A percentile compares a stretch with the other conserved stretches of the same genome.
Conservation (phyloP, 1,284 basidiomycete genomes). For the Puccinia triticina region DNA sequence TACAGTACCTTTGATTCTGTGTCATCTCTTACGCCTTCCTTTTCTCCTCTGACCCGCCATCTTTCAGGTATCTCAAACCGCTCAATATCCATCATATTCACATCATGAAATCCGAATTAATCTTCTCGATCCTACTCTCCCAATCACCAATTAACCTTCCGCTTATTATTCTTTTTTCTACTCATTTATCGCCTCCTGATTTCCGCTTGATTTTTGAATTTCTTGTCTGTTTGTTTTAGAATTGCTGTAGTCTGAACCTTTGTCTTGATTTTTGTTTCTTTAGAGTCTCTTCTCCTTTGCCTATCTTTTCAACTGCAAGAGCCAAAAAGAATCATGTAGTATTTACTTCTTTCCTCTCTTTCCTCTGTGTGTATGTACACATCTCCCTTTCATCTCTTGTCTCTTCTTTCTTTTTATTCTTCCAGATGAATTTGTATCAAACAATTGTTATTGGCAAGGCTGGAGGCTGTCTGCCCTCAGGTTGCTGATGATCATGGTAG, state of each 20-base stretch:
- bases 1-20: slow-evolving; percentile 14
- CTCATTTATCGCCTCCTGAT: background rate
- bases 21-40: background rate
- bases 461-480: too few species aligned
- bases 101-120: background rate
- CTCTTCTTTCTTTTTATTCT: background rate
- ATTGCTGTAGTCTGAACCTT: background rate
- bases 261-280: background rate
- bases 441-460: background rate
- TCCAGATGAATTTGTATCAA: background rate
- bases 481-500: too few species aligned
- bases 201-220: background rate
- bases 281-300: background rate
- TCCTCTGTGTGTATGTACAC: background rate
- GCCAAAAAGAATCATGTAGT: background rate
- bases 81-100: background rate
- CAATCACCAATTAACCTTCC: background rate
- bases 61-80: background rate
- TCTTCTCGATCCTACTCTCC: background rate
- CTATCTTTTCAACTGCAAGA: background rate
- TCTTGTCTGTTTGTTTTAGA: slow-evolving; percentile 3
- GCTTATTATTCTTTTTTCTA: background rate
- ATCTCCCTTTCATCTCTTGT: background rate
- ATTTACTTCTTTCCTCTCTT: background rate
- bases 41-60: background rate